Conservation (phyloP, 345 rosid species). For the Rhizophora mangle region DNA sequence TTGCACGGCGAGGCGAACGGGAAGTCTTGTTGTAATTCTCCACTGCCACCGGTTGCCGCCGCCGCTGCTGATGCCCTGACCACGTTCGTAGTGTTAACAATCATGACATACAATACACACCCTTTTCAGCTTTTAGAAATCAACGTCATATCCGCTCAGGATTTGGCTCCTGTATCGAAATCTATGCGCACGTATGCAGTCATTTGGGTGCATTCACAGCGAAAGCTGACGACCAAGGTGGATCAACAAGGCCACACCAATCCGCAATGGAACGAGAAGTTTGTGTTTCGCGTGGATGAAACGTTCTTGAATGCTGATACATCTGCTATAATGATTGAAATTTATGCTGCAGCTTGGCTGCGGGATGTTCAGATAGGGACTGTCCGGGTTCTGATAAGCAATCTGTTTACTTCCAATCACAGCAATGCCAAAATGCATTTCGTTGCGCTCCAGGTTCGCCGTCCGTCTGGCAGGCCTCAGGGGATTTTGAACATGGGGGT, state of each 20-base stretch:
- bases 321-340: slow-evolving; percentile 63
- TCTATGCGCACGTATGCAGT: slow-evolving; percentile 85
- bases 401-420: slow-evolving; percentile 36
- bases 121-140: slow-evolving; percentile 66
- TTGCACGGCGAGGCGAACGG: too few species aligned
- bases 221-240: slow-evolving; percentile 65
- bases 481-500: slow-evolving; percentile 76
- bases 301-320: slow-evolving; percentile 51
- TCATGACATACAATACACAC: slow-evolving; percentile 18
- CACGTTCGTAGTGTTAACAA: background rate
- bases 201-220: slow-evolving; percentile 64
- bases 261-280: slow-evolving; percentile 88
- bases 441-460: slow-evolving; percentile 47
- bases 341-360: slow-evolving; percentile 86
- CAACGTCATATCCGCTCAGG: slow-evolving; percentile 72
- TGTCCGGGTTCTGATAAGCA: slow-evolving; percentile 54
- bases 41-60: background rate
- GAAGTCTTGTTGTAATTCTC: background rate
- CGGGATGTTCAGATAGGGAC: slow-evolving; percentile 69
- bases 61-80: background rate
- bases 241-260: slow-evolving; percentile 61
- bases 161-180: slow-evolving; percentile 59
- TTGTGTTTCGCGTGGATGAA: slow-evolving; percentile 72
- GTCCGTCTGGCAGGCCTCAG: slow-evolving; percentile 88
- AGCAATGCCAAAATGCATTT: slow-evolving; percentile 30